These are phyloP conservation scores for Ceratocystis variospora DNA, from an alignment of 2,329 filamentous ascomycete species.

Conservation along the genomic window DNA sequence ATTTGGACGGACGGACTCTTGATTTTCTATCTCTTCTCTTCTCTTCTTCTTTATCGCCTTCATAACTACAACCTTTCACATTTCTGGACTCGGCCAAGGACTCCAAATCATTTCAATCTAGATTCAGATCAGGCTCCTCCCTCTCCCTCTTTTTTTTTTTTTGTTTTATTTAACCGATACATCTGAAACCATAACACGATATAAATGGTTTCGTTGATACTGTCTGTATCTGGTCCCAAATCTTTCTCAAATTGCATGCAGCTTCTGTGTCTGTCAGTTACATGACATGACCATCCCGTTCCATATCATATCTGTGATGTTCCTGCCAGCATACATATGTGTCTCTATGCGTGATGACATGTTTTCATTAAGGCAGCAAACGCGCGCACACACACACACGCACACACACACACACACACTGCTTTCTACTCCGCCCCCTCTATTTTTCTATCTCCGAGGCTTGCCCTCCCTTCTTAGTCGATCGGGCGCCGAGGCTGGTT, in stretches of 20 bases:
- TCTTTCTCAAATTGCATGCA: neutral
- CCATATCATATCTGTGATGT: neutral
- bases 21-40: neutral
- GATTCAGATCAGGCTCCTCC: neutral
- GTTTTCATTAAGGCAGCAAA: too few relatives aligned
- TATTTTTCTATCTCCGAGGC: neutral
- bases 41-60: neutral
- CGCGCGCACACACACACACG: neutral
- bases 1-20: constrained; percentile 3
- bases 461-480: neutral
- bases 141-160: too few relatives aligned
- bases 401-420: neutral
- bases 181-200: neutral
- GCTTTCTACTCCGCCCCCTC: neutral
- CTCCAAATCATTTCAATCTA: neutral
- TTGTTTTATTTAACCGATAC: neutral
- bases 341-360: neutral
- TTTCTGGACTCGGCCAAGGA: neutral
- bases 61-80: neutral
- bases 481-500: neutral
- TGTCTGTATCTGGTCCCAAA: too few relatives aligned
- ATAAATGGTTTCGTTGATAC: neutral
- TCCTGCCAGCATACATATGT: neutral
- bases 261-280: neutral
- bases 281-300: neutral